phyloP scores from a whole-genome alignment of 2,329 filamentous ascomycete genomes.

The Xylaria sp. region DNA sequence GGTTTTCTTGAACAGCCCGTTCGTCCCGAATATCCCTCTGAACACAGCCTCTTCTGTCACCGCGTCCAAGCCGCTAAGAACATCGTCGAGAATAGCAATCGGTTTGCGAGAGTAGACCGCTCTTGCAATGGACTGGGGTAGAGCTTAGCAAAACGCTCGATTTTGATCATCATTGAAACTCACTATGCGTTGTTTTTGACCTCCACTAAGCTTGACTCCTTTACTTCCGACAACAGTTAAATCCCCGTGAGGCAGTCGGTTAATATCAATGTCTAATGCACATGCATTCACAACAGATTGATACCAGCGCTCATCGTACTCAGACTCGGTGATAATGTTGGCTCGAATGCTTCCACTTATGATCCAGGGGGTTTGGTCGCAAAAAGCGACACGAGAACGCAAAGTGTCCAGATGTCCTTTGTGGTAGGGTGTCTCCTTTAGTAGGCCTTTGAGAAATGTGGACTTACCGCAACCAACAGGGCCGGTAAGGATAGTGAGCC shows the following conservation, averaged over 20 bases:
- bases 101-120: constrained; percentile 24
- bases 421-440: constrained; percentile 21
- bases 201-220: constrained; percentile 39
- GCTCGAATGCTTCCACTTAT: constrained; percentile 49
- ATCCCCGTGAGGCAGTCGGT: constrained; percentile 41
- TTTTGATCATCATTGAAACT: not conserved
- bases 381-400: constrained; percentile 24
- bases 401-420: not conserved
- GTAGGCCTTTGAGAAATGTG: constrained; percentile 29
- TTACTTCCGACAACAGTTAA: constrained; percentile 38
- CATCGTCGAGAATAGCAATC: constrained; percentile 29
- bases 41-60: constrained; percentile 21
- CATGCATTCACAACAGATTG: constrained; percentile 37
- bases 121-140: constrained; percentile 24
- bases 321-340: constrained; percentile 43
- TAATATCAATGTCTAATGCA: constrained; percentile 42
- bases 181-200: constrained; percentile 42
- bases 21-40: constrained; percentile 16
- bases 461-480: constrained; percentile 32
- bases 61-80: constrained; percentile 27
- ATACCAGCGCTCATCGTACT: constrained; percentile 48
- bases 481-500: constrained; percentile 26
- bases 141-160: not conserved
- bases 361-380: constrained; percentile 45
- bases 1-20: constrained; percentile 22